Evolutionary conservation across 1,284 basidiomycete genomes (phyloP).

Genomic region (Ustilago cynodontis): DNA sequence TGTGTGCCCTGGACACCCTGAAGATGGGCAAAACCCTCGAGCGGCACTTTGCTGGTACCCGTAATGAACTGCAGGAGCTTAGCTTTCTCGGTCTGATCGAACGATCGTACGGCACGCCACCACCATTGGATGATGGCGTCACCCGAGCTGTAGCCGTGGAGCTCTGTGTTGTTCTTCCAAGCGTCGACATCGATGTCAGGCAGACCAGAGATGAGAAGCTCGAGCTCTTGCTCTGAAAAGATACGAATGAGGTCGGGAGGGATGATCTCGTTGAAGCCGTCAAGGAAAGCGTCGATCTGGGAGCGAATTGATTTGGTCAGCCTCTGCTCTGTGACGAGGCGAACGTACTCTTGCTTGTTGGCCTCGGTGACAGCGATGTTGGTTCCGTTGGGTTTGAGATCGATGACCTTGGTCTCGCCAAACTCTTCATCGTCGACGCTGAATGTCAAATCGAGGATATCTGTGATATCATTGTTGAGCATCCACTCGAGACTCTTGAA

Average conservation of each 20-base stretch:
- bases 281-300: slow-evolving; percentile 80
- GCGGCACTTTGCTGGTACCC: slow-evolving; percentile 87
- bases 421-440: slow-evolving; percentile 88
- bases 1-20: slow-evolving; percentile 95
- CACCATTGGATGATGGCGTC: slow-evolving; percentile 98
- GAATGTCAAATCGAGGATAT: slow-evolving; percentile 83
- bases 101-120: slow-evolving; percentile 98
- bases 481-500: slow-evolving; percentile 79
- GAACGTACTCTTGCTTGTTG: slow-evolving; percentile 96
- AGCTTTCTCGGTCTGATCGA: slow-evolving; percentile 94
- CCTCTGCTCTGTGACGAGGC: slow-evolving; percentile 88
- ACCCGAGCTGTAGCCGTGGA: slow-evolving; percentile 79
- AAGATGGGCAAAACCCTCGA: slow-evolving; percentile 90
- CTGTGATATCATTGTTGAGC: slow-evolving; percentile 75
- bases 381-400: slow-evolving; percentile 64
- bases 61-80: slow-evolving; percentile 92
- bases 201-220: slow-evolving; percentile 95
- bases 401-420: slow-evolving; percentile 66
- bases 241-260: slow-evolving; percentile 75
- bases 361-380: slow-evolving; percentile 75
- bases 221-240: slow-evolving; percentile 97
- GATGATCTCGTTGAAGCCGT: slow-evolving; percentile 95
- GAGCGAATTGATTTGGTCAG: slow-evolving; percentile 85
- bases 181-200: slow-evolving; percentile 99
- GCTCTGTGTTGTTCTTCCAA: slow-evolving; percentile 94